Evolutionary conservation across 2,329 filamentous ascomycete species (phyloP).

Genomic region (Neofusicoccum laricinum): DNA sequence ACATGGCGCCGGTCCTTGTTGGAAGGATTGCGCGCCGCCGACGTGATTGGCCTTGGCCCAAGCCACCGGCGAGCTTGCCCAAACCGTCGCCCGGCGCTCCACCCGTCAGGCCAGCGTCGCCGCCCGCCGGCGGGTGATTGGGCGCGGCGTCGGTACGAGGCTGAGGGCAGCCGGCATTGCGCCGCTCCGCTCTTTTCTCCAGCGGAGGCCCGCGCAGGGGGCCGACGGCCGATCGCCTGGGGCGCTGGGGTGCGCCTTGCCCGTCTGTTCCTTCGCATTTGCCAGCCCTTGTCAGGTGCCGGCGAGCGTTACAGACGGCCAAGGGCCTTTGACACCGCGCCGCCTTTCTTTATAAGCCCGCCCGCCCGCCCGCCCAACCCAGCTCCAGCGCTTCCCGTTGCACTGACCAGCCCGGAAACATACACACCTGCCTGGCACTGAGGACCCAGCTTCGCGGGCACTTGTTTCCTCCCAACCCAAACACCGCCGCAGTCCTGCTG

Average conservation of each 20-base stretch:
- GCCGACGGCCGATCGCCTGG: conserved; percentile 1
- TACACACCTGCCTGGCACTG: background rate
- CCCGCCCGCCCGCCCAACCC: background rate
- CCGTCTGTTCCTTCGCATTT: background rate
- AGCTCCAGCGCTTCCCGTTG: too few relatives aligned
- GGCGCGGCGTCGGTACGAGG: background rate
- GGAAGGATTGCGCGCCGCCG: background rate
- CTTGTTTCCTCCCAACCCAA: background rate
- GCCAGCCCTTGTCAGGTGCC: conserved; percentile 6
- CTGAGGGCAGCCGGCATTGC: background rate
- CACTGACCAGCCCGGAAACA: background rate
- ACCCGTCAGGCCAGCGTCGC: conserved; percentile 2
- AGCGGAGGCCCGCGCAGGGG: background rate
- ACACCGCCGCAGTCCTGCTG: background rate
- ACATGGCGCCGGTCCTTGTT: background rate
- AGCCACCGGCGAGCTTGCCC: conserved; percentile 5
- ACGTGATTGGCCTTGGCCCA: conserved; percentile 8
- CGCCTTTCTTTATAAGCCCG: conserved; percentile 9
- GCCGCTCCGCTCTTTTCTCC: conserved; percentile 11
- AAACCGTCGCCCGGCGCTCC: background rate
- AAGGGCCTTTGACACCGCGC: background rate
- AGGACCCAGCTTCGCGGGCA: background rate
- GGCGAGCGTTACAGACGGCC: conserved; percentile 1
- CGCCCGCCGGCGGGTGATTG: background rate
- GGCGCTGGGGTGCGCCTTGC: conserved; percentile 2